Evolutionary conservation across 78 protist species (phyloP).

Genomic region (Pigoraptor vietnamica): DNA sequence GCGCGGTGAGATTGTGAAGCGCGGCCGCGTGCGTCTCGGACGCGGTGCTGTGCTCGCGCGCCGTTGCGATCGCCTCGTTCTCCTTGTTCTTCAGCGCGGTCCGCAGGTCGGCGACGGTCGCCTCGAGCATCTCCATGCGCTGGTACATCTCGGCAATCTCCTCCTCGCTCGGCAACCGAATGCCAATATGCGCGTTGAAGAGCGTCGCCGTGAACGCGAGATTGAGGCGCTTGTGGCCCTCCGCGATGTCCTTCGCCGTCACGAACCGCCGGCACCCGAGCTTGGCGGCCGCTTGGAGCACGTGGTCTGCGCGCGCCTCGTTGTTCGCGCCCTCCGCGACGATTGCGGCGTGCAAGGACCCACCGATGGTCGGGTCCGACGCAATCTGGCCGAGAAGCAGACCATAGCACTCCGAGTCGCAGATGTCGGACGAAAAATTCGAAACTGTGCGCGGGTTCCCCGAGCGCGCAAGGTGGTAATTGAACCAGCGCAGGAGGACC

Average conservation of each 20-base stretch:
- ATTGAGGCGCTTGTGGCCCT: constrained; percentile 81
- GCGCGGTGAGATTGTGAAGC: background rate
- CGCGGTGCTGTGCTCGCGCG: background rate
- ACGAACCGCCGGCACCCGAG: constrained; percentile 68
- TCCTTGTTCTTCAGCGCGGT: background rate
- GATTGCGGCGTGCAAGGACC: background rate
- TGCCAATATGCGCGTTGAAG: constrained; percentile 85
- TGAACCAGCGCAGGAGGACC: constrained; percentile 89
- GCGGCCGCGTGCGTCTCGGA: background rate
- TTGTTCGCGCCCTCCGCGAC: background rate
- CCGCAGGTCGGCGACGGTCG: background rate
- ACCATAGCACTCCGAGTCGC: constrained; percentile 47
- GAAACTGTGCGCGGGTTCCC: constrained; percentile 42
- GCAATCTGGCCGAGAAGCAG: constrained; percentile 57
- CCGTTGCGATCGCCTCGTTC: background rate
- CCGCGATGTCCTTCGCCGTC: constrained; percentile 64
- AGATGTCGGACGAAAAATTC: constrained; percentile 75
- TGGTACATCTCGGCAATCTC: constrained; percentile 22
- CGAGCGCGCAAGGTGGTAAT: constrained; percentile 71
- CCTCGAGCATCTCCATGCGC: constrained; percentile 2
- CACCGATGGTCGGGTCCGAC: constrained; percentile 24
- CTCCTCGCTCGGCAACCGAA: constrained; percentile 60
- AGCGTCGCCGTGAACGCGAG: constrained; percentile 90
- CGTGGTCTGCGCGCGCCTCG: constrained; percentile 63
- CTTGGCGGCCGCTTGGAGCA: constrained; percentile 73